Percentiles rank a stretch among this genome's conserved stretches.
Conservation (phyloP, 768 basidiomycete species). For the Hygrophoropsis aurantiaca region DNA sequence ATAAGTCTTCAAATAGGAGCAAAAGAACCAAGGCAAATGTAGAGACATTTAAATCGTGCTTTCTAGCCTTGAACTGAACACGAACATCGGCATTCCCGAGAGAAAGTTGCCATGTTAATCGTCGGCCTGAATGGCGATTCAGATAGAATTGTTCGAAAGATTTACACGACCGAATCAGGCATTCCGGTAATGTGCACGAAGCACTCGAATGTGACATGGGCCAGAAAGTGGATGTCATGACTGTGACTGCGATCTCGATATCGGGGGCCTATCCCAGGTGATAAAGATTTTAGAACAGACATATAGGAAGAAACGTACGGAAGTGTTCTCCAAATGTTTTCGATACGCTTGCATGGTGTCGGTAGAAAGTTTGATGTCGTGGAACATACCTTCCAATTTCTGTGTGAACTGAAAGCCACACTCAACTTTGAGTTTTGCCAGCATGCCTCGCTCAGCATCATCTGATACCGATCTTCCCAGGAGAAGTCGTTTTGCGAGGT, state of each 20-base stretch:
- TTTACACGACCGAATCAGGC: conserved; percentile 62
- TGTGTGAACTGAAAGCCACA: conserved; percentile 97
- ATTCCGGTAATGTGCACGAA: conserved; percentile 65
- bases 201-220: conserved; percentile 71
- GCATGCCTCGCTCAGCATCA: conserved; percentile 96
- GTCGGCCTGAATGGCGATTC: conserved; percentile 82
- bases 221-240: conserved; percentile 98
- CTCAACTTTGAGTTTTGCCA: conserved; percentile 95
- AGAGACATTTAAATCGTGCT: conserved; percentile 90
- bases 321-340: conserved; percentile 52
- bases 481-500: conserved; percentile 91
- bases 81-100: conserved; percentile 89
- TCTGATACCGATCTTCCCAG: conserved; percentile 88
- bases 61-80: conserved; percentile 73
- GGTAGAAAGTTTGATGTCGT: conserved; percentile 87
- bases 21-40: conserved; percentile 88
- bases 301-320: conserved; percentile 43
- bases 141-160: conserved; percentile 91
- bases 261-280: conserved; percentile 56
- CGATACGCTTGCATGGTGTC: conserved; percentile 82
- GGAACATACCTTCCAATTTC: conserved; percentile 98
- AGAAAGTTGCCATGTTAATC: conserved; percentile 89
- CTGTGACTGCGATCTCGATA: conserved; percentile 82
- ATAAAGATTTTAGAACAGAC: conserved; percentile 2
- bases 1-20: conserved; percentile 77